These are phyloP conservation scores for Holtermanniella nyarrowii DNA, from an alignment of 768 basidiomycete species.

Conservation along the genomic window DNA sequence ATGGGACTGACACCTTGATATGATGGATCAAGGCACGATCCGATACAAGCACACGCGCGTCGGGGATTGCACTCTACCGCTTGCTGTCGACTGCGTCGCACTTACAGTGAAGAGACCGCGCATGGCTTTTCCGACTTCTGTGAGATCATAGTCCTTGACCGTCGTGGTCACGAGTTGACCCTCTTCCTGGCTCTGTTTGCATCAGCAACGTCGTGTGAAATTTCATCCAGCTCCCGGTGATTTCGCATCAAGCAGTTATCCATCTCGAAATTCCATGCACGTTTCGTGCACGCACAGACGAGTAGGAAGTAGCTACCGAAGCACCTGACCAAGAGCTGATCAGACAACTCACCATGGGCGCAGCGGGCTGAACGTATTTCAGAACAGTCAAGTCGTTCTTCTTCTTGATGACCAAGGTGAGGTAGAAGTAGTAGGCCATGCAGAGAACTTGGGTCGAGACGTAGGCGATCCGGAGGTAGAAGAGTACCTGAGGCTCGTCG, in stretches of 20 bases:
- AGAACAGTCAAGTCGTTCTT: constrained; percentile 94
- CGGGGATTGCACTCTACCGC: too few species aligned
- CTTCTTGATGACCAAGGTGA: constrained; percentile 73
- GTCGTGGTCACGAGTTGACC: constrained; percentile 77
- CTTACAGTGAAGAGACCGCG: constrained; percentile 42
- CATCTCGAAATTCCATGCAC: not conserved
- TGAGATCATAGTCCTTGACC: constrained; percentile 82
- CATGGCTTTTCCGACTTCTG: constrained; percentile 62
- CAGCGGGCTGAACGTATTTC: constrained; percentile 81
- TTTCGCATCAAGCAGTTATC: too few species aligned
- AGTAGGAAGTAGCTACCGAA: not conserved
- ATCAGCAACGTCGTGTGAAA: too few species aligned
- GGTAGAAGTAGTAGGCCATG: constrained; percentile 67
- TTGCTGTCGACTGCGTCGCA: too few species aligned
- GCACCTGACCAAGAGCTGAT: too few species aligned
- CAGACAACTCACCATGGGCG: constrained; percentile 59
- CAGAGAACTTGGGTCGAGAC: constrained; percentile 61
- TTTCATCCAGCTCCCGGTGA: too few species aligned
- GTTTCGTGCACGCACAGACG: too few species aligned
- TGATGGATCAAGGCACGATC: not conserved
- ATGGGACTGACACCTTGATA: constrained; percentile 39
- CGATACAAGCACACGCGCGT: too few species aligned
- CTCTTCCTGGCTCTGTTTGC: constrained; percentile 51
- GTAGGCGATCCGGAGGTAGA: constrained; percentile 76
- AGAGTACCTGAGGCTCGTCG: constrained; percentile 71